A percentile compares a stretch with the other conserved stretches of the same genome.
Conservation (phyloP, 345 rosid genomes). For the Schrenkiella parvula region DNA sequence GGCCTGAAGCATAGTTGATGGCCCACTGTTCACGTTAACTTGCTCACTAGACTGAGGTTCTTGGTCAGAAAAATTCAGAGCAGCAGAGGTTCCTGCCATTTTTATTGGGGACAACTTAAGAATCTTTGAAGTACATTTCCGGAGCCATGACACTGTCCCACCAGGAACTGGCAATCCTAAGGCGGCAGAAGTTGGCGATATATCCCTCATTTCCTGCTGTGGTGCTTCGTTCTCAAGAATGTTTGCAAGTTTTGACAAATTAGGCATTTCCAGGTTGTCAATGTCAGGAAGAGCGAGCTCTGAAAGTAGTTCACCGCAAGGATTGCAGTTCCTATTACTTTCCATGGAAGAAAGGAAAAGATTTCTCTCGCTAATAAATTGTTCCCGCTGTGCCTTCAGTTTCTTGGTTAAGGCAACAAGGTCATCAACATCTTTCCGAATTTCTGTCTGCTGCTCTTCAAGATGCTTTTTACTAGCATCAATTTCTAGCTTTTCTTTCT, state of each 20-base stretch:
- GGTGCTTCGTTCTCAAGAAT: constrained; percentile 32
- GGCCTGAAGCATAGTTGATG: constrained; percentile 43
- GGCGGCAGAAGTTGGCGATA: constrained; percentile 29
- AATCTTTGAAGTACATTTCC: constrained; percentile 78
- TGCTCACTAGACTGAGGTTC: constrained; percentile 29
- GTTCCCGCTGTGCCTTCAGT: constrained; percentile 77
- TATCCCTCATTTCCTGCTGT: constrained; percentile 18
- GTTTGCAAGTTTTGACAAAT: constrained; percentile 38
- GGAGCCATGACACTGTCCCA: constrained; percentile 74
- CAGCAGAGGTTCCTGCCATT: constrained; percentile 41
- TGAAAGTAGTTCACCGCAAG: constrained; percentile 63
- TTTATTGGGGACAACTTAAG: constrained; percentile 70
- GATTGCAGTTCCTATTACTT: constrained; percentile 60
- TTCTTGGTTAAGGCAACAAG: constrained; percentile 73
- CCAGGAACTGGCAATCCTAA: constrained; percentile 49
- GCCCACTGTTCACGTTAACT: constrained; percentile 35
- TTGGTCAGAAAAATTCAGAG: constrained; percentile 34
- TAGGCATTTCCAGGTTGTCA: constrained; percentile 49
- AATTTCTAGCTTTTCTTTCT: constrained; percentile 62
- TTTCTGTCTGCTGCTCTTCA: constrained; percentile 78
- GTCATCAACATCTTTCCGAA: constrained; percentile 74
- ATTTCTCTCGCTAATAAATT: constrained; percentile 70
- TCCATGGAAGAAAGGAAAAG: constrained; percentile 75
- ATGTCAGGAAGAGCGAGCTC: constrained; percentile 75
- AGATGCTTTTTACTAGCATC: constrained; percentile 63